Base-by-base conservation (phyloP, 2,329 filamentous ascomycete genomes). In the Dactylella cylindrospora region DNA sequence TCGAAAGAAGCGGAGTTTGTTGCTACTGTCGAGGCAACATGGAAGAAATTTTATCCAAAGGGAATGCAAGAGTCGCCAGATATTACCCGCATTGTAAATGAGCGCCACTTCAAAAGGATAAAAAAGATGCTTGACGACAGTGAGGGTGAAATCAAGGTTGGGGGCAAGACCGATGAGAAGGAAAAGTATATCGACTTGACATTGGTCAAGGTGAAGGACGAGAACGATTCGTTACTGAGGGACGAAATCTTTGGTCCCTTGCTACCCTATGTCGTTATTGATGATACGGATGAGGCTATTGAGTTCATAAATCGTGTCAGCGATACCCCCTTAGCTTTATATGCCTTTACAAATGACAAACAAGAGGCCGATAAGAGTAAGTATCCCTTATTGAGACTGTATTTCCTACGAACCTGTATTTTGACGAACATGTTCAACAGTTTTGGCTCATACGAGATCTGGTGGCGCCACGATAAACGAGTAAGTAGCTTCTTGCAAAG, bases 231-330 rank as follows among this genome's bases (percentile, higher is more conserved):
- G 5, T 81, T 96, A 73, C 80, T 96, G 70, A 75, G 76, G 19
- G 82, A 95, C 65, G 93, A 98, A 76, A 88, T 84, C 35, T 98
- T 98, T 71, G 93, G 91, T 5, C 93, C 93, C n/a, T 83, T 97
- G 65, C 76, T 95, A 49, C 80, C 89, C 0, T 85, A 89, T 51
- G 29, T 60, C 8, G 54, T 65, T 10, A 60, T 67, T n/a, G 80
- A 88, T 66, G 79, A 82, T 68, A 77, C 96, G n/a, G 87, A 95
- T 66, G 82, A 94, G 69, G 91, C 90, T 43, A 90, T 97, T 71
- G 79, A 78, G 31, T 82, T 90, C 66, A 88, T 88, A 64, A 91
- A 94, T 72, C 76, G 80, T 50, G 81, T 96, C 41, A 84, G 95
- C 73, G 80, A 84, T 45, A 96, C 90, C 0, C 90, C 93, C 0